These are phyloP conservation scores for Yarrowia bubula DNA, from an alignment of 805 yeast genomes.

Conservation along the genomic window DNA sequence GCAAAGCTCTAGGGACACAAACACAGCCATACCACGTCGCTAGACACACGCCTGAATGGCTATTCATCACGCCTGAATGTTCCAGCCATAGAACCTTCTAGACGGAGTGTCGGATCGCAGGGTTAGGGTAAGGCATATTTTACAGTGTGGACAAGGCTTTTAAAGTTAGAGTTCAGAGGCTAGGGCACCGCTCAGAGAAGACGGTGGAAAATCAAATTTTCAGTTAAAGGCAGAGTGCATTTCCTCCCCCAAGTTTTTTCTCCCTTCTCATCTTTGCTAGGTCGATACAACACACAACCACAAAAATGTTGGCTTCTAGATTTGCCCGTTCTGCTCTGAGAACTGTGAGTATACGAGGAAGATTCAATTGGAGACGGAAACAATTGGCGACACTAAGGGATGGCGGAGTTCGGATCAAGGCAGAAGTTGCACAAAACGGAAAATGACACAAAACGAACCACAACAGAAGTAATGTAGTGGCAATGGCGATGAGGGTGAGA, in stretches of 20 bases:
- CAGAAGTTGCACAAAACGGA: background rate
- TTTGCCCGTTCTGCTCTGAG: conserved; percentile 41
- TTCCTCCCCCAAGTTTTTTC: conserved; percentile 23
- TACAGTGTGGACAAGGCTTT: background rate
- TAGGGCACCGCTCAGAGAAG: conserved; percentile 23
- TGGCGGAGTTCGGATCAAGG: background rate
- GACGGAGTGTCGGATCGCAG: background rate
- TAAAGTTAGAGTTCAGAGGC: conserved; percentile 3
- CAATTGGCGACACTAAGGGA: background rate
- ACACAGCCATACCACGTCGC: too few species aligned
- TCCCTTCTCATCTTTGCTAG: conserved; percentile 22
- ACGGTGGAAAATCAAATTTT: conserved; percentile 29
- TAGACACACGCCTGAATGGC: too few species aligned
- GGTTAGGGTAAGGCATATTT: background rate
- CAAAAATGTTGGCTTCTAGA: conserved; percentile 43
- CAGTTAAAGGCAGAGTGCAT: conserved; percentile 28
- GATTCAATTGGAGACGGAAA: background rate
- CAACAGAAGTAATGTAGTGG: background rate
- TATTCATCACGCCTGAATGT: too few species aligned
- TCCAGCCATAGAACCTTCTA: conserved; percentile 4
- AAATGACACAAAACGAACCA: background rate
- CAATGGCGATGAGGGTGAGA: too few species aligned
- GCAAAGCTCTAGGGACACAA: too few species aligned
- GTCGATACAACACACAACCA: conserved; percentile 16
- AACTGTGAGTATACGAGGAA: conserved; percentile 31